Conservation (phyloP, 1,139 yeast species). For the Kurtzmaniella quercitrusa region DNA sequence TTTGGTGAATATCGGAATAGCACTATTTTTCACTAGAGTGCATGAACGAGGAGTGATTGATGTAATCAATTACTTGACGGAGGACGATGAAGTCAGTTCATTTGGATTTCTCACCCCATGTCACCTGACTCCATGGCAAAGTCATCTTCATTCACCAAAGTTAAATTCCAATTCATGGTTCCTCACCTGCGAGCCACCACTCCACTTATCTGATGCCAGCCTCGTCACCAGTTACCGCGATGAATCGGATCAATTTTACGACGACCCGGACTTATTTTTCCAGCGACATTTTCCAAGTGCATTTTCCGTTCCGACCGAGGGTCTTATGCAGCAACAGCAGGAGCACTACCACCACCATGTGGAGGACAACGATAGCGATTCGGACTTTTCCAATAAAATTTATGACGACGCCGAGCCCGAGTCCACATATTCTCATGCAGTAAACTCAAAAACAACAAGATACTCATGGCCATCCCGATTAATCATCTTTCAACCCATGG, state of each 20-base stretch:
- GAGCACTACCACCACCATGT: not conserved
- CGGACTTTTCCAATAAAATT: not conserved
- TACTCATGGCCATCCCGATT: slow-evolving; percentile 70
- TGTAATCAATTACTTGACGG: slow-evolving; percentile 52
- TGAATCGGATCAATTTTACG: slow-evolving; percentile 82
- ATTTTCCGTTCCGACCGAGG: not conserved
- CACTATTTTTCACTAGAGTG: slow-evolving; percentile 51
- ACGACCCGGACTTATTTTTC: slow-evolving; percentile 55
- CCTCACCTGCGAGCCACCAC: slow-evolving; percentile 90
- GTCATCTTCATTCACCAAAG: slow-evolving; percentile 63
- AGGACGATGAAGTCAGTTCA: slow-evolving; percentile 37
- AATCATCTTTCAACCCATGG: slow-evolving; percentile 66
- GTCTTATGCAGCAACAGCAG: not conserved
- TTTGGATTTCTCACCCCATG: slow-evolving; percentile 90
- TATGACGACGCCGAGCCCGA: not conserved
- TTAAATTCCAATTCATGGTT: slow-evolving; percentile 56
- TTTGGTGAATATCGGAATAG: slow-evolving; percentile 36
- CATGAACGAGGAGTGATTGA: slow-evolving; percentile 87
- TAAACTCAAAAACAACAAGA: slow-evolving; percentile 14
- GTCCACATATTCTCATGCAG: not conserved
- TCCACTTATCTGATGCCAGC: slow-evolving; percentile 32
- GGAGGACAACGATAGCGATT: too few relatives aligned
- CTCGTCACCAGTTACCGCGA: slow-evolving; percentile 55
- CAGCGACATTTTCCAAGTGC: slow-evolving; percentile 13
- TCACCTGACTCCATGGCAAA: slow-evolving; percentile 96